Percentiles rank a stretch among this genome's conserved stretches.
These are phyloP conservation scores for Letharia columbiana DNA, from an alignment of 495 filamentous ascomycete species.

Conservation along the genomic window DNA sequence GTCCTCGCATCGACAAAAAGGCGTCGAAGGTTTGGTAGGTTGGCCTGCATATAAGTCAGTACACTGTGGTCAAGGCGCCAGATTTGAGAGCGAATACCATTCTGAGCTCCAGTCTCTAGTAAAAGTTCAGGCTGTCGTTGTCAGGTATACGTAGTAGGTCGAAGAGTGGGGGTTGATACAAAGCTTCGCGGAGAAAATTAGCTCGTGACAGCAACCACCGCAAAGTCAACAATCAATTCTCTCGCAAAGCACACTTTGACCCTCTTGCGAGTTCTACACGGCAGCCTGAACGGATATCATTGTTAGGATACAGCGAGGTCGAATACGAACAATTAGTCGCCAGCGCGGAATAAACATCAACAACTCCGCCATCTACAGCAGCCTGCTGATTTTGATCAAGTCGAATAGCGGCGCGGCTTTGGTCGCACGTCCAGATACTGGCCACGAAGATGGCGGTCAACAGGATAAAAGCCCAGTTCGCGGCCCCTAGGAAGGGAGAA, in stretches of 20 bases:
- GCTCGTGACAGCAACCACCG: not conserved
- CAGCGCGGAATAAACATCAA: not conserved
- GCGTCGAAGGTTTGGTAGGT: constrained; percentile 87
- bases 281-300: no score
- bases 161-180: not conserved
- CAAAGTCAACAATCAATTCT: not conserved
- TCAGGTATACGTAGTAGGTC: not conserved
- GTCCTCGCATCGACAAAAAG: constrained; percentile 93
- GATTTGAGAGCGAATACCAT: constrained; percentile 1
- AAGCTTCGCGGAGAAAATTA: constrained; percentile 3
- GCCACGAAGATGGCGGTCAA: constrained; percentile 74
- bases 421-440: constrained; percentile 39
- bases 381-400: constrained; percentile 8
- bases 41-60: constrained; percentile 48
- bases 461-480: constrained; percentile 88
- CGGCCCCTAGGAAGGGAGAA: constrained; percentile 88
- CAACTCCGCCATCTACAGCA: not conserved
- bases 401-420: constrained; percentile 40
- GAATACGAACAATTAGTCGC: not conserved
- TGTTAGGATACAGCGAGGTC: not conserved
- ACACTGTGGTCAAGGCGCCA: no score
- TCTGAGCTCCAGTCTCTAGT: no score
- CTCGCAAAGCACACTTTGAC: not conserved
- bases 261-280: not conserved
- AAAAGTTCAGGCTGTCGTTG: not conserved